Evolutionary conservation across 257 asterid species (phyloP), one percentile per base, ranked within the genome.

Genomic region (Ophiorrhiza pumila): DNA sequence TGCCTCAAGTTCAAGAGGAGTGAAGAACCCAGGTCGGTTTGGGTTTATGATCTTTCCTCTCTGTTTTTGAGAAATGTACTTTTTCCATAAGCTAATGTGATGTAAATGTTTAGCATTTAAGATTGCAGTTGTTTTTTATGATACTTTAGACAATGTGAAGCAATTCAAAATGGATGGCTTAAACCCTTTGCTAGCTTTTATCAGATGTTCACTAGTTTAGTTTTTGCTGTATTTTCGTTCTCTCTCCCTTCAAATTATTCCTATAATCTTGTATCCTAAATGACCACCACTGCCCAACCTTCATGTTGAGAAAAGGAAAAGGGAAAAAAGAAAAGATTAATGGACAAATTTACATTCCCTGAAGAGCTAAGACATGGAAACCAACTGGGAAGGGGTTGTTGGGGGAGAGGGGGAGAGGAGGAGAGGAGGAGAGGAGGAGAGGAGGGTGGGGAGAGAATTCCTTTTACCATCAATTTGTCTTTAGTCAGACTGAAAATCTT

Each of bases 1-100:
- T 45, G 88, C 95, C 65, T 92, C 97, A 71, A 85, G 90, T 82
- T 88, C 93, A 70, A 84, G 91, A 85, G 66, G 85, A 68, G 89
- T 82, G 65, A 89, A 86, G 71, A 81, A 83, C 73, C 91, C 95
- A 81, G 97, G 97, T 91, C 66, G 76, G 80, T 75, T 77, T 61
- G 50, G 41, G 65, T 61, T 71, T 56, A 3, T 29, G 45, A 42
- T 41, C 14, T 53, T 67, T 74, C 3, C 53, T 27, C 9, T 49
- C 31, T 76, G 53, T 49, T 14, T 18, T 0, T 34, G 29, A 31
- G 23, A 50, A 59, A 68, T 58, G 11, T 55, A 34, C n/a, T 42
- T 77, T 7, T 22, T n/a, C n/a, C 9, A 25, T n/a, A 4, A 25
- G 60, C 29, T 62, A 31, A 7, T 35, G 18, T 25, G 41, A 8